Base-by-base conservation (phyloP, 441 rosid species). In the Oxalis stricta region DNA sequence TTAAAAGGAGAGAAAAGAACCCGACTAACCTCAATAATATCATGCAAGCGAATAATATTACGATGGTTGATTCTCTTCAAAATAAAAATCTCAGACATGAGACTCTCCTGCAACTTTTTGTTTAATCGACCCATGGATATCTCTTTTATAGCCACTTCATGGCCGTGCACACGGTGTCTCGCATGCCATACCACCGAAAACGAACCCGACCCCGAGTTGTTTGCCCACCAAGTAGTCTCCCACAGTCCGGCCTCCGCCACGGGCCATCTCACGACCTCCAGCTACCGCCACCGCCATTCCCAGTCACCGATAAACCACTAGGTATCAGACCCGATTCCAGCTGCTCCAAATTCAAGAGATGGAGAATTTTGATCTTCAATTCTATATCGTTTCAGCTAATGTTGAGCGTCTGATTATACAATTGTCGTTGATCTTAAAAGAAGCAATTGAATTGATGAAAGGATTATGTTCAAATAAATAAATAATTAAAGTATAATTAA, bases 101-200 rank as follows among this genome's bases (percentile, higher is more conserved):
- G 89, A 68, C 95, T 86, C 2, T 86, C 96, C 42, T 72, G 99
- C 57, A 86, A 59, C 76, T 86, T 86, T 72, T 77, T 78, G 50
- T 71, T 75, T 33, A 91, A 83, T 33, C 83, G 53, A 20, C 63
- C 48, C 46, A 56, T 73, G 12, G 54, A 72, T 58, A 91, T 91
- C 86, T 91, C 99, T 52, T 86, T 91, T 43, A 91, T 92, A 26
- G 99, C 99, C 49, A 92, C 99, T 40, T 82, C 83, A 35, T 76
- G 86, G 35, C 94, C 96, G 47, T 84, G 88, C 18, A 77, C 72
- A 18, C 89, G 76, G 61, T 92, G 96, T 55, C 84, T 63, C 33
- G 88, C 99, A 48, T 79, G 94, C 86, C 89, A 92, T 10, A 92
- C 99, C 36, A 77, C 76, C n/a, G 99, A 92, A 60, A 86, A 92